Evolutionary conservation across 225 moss, liverwort and hornwort genomes (phyloP).

Genomic region (Lunularia cruciata): DNA sequence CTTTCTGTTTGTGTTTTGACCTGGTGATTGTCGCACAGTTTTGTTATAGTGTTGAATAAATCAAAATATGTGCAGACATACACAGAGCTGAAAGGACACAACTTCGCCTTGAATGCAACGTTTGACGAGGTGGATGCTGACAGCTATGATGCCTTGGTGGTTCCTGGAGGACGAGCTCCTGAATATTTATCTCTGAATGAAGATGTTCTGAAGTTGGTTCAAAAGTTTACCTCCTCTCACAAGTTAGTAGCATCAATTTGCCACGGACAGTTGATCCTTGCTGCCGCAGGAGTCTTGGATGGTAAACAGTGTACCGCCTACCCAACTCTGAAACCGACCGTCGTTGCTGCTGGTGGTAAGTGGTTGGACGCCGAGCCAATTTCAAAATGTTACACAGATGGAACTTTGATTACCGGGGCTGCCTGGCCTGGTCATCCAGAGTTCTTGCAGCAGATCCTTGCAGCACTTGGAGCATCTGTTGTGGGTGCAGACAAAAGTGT

Average conservation of each 20-base stretch:
- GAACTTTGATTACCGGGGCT: conserved; percentile 77
- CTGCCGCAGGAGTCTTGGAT: conserved; percentile 80
- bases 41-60: too few relatives aligned
- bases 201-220: conserved; percentile 65
- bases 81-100: conserved; percentile 81
- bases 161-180: conserved; percentile 93
- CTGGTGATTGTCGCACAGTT: too few relatives aligned
- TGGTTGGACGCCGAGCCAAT: conserved; percentile 82
- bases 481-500: conserved; percentile 69
- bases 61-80: conserved; percentile 80
- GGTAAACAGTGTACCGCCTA: conserved; percentile 83
- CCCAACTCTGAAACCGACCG: conserved; percentile 81
- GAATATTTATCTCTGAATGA: conserved; percentile 87
- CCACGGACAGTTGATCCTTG: conserved; percentile 89
- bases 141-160: conserved; percentile 70
- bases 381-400: conserved; percentile 74
- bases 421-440: conserved; percentile 93
- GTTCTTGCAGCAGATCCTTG: conserved; percentile 63
- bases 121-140: conserved; percentile 58
- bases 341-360: conserved; percentile 82
- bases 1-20: too few relatives aligned
- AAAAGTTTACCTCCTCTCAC: conserved; percentile 56
- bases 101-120: conserved; percentile 68
- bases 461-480: conserved; percentile 58
- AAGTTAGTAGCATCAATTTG: conserved; percentile 89